phyloP scores from a whole-genome alignment of 1,284 basidiomycete species.

The Puccinia horiana region DNA sequence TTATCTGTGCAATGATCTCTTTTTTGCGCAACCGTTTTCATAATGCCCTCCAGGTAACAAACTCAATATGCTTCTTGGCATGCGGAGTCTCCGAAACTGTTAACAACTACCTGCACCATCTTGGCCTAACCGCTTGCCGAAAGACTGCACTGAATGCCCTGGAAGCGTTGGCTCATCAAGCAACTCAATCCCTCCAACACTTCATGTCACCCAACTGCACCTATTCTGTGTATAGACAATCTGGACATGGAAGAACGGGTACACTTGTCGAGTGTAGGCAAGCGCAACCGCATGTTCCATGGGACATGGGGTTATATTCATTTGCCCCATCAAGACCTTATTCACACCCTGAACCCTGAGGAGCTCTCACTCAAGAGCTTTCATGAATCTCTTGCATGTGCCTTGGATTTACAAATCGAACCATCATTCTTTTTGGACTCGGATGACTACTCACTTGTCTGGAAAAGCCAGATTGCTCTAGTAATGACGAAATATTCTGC shows the following conservation, averaged over 20 bases:
- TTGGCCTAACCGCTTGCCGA: neutral
- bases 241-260: too few species aligned
- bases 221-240: too few species aligned
- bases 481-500: neutral
- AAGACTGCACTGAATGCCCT: neutral
- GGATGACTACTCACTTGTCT: neutral
- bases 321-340: neutral
- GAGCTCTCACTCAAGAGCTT: neutral
- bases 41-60: too few species aligned
- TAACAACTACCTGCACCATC: conserved; percentile 6
- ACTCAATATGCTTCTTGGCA: too few species aligned
- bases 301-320: conserved; percentile 25
- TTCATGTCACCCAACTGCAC: too few species aligned
- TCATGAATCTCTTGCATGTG: neutral
- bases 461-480: neutral
- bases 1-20: too few species aligned
- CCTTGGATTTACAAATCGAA: neutral
- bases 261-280: too few species aligned
- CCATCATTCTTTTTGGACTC: neutral
- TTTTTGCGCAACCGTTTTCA: too few species aligned
- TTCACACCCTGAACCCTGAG: neutral
- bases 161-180: neutral
- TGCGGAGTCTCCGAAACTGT: neutral
- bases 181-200: too few species aligned
- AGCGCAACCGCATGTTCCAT: neutral